These are phyloP conservation scores for Psilocybe cyanescens DNA, from an alignment of 768 basidiomycete genomes.

Conservation along the genomic window DNA sequence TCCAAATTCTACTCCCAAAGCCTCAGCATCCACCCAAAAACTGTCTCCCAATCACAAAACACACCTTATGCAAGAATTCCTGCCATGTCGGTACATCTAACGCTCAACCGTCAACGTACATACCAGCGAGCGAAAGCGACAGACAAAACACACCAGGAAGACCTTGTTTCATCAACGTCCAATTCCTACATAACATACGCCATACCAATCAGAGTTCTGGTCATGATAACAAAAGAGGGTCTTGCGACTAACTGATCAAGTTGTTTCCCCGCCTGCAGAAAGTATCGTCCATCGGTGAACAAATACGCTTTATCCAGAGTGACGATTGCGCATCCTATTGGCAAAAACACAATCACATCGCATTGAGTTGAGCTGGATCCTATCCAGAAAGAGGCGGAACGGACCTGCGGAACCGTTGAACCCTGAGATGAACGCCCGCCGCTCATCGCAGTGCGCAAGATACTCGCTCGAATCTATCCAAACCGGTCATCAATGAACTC, in stretches of 20 bases:
- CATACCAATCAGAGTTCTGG: neutral
- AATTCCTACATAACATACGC: slow-evolving; percentile 56
- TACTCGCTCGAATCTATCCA: slow-evolving; percentile 85
- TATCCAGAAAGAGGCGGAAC: slow-evolving; percentile 12
- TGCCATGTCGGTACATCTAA: slow-evolving; percentile 91
- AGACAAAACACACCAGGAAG: slow-evolving; percentile 58
- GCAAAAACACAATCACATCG: neutral
- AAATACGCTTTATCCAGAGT: slow-evolving; percentile 73
- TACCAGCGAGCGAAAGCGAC: neutral
- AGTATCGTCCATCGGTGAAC: slow-evolving; percentile 97
- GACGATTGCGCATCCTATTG: slow-evolving; percentile 74
- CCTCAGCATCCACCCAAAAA: neutral
- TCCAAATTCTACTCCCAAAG: slow-evolving; percentile 55
- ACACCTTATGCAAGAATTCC: slow-evolving; percentile 77
- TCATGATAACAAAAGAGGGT: neutral
- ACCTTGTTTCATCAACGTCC: slow-evolving; percentile 94
- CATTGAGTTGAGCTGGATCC: too few species aligned
- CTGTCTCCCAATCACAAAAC: neutral
- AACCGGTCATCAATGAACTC: neutral
- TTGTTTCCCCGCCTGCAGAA: slow-evolving; percentile 89
- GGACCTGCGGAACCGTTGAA: slow-evolving; percentile 94
- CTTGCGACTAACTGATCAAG: slow-evolving; percentile 66
- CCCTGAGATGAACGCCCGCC: slow-evolving; percentile 88
- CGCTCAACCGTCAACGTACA: neutral
- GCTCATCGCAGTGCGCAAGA: slow-evolving; percentile 79